phyloP scores from a whole-genome alignment of 1,284 basidiomycete species.

The Ganoderma lucidum region DNA sequence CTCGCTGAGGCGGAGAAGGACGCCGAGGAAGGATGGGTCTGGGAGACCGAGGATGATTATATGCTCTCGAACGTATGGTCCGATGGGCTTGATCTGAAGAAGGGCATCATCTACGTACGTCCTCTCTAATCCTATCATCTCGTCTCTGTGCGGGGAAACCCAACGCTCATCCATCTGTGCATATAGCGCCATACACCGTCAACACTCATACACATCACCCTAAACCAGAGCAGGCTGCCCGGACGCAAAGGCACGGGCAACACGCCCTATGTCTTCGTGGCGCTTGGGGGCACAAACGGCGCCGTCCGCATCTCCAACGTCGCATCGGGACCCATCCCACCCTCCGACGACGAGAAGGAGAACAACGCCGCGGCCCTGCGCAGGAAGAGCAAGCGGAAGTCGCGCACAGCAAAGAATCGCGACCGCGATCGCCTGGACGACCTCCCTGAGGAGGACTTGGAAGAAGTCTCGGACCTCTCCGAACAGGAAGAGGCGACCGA shows the following conservation, averaged over 20 bases:
- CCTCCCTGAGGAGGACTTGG: conserved; percentile 19
- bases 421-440: not conserved
- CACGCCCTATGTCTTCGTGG: conserved; percentile 63
- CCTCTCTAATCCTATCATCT: not conserved
- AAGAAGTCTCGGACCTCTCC: conserved; percentile 31
- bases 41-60: conserved; percentile 73
- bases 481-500: conserved; percentile 24
- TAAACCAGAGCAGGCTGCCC: conserved; percentile 57
- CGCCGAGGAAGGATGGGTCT: conserved; percentile 54
- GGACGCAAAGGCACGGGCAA: conserved; percentile 64
- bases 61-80: conserved; percentile 65
- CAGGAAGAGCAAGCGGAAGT: conserved; percentile 12
- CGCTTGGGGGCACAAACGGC: conserved; percentile 47
- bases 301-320: conserved; percentile 38
- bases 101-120: conserved; percentile 70
- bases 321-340: conserved; percentile 18
- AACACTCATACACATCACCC: conserved; percentile 67
- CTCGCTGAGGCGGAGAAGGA: conserved; percentile 41
- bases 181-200: conserved; percentile 58
- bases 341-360: conserved; percentile 20
- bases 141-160: not conserved
- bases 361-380: conserved; percentile 4
- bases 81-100: conserved; percentile 51
- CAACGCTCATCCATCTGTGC: not conserved
- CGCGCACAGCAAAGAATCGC: not conserved